Percentiles rank a stretch among this genome's conserved stretches.
These are phyloP conservation scores for Coniochaeta sp. DNA, from an alignment of 2,329 filamentous ascomycete species.

Conservation along the genomic window DNA sequence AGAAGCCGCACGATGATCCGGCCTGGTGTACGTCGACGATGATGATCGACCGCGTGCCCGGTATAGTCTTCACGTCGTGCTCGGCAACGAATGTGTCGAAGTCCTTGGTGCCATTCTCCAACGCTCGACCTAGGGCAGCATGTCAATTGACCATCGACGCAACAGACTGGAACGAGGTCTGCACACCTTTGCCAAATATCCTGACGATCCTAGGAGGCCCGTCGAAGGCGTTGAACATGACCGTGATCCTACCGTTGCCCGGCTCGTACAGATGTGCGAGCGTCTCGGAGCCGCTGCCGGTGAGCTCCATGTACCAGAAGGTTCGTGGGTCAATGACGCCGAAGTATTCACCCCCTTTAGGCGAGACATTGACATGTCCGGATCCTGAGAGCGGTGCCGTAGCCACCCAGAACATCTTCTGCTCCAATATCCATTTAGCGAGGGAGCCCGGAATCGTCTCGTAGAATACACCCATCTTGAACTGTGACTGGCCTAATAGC, in stretches of 20 bases:
- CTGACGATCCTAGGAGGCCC: constrained; percentile 30
- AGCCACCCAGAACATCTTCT: constrained; percentile 70
- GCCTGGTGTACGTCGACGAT: constrained; percentile 30
- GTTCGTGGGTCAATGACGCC: constrained; percentile 21
- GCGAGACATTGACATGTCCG: constrained; percentile 67
- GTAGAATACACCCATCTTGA: constrained; percentile 18
- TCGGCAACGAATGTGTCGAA: constrained; percentile 27
- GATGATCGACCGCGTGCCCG: constrained; percentile 28
- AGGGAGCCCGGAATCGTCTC: constrained; percentile 31
- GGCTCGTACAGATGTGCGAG: constrained; percentile 66
- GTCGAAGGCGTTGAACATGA: constrained; percentile 57
- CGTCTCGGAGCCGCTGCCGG: constrained; percentile 70
- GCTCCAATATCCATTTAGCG: constrained; percentile 55
- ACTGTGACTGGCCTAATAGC: neutral
- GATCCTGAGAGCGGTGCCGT: constrained; percentile 60
- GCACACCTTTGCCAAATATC: constrained; percentile 24
- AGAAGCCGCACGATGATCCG: constrained; percentile 31
- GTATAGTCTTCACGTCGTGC: constrained; percentile 18
- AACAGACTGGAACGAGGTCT: neutral
- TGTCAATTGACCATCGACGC: neutral
- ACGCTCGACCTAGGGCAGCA: constrained; percentile 21
- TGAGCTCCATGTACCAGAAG: constrained; percentile 61
- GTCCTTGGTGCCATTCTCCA: constrained; percentile 22
- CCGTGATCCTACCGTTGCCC: constrained; percentile 60
- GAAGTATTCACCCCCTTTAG: constrained; percentile 55